Conservation (phyloP, 2,329 filamentous ascomycete genomes). For the Epichloe sibirici region DNA sequence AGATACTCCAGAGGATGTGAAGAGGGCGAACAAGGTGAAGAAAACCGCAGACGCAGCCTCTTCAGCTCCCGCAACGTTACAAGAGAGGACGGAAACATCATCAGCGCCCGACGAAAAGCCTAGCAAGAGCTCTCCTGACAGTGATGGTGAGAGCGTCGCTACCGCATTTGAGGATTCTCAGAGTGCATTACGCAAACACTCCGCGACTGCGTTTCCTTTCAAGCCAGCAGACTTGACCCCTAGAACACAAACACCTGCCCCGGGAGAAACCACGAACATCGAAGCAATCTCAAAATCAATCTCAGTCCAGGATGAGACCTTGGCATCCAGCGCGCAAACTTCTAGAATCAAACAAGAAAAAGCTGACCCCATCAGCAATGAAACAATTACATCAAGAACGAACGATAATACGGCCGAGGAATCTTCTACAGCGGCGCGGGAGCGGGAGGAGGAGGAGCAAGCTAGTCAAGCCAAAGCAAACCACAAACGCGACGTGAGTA, state of each 20-base stretch:
- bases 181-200: conserved; percentile 12
- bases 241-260: neutral
- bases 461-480: conserved; percentile 6
- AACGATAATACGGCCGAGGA: neutral
- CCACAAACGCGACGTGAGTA: conserved; percentile 27
- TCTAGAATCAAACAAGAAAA: neutral
- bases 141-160: conserved; percentile 23
- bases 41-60: neutral
- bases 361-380: conserved; percentile 1
- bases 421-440: neutral
- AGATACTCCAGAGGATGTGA: neutral
- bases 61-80: neutral
- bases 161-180: conserved; percentile 25
- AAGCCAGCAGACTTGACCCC: conserved; percentile 1
- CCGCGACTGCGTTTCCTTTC: neutral
- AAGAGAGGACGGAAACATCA: neutral
- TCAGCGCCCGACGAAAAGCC: neutral
- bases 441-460: neutral
- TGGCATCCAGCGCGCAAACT: neutral
- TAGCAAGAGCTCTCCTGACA: conserved; percentile 4
- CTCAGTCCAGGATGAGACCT: neutral
- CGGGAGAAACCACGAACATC: neutral
- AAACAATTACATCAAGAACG: neutral
- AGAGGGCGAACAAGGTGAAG: neutral
- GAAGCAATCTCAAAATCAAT: neutral